phyloP scores from a whole-genome alignment of 83 land plant genomes.

The Picea mariana region DNA sequence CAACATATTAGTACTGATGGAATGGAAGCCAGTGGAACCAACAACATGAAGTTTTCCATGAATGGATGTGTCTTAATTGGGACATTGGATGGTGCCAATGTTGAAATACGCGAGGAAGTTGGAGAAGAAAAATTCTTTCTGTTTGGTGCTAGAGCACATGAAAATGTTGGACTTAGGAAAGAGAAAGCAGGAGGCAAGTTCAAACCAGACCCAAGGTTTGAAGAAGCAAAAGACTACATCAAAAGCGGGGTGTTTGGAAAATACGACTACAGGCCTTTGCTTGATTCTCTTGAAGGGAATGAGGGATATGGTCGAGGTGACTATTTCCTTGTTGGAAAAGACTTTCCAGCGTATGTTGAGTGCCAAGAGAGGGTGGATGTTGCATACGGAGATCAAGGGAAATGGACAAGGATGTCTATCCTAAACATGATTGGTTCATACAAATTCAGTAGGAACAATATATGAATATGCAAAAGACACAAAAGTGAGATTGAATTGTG shows the following conservation, averaged over 20 bases:
- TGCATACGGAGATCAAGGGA: slow-evolving; percentile 85
- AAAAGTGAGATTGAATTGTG: not conserved
- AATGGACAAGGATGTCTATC: slow-evolving; percentile 97
- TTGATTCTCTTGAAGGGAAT: slow-evolving; percentile 91
- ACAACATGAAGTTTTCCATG: slow-evolving; percentile 98
- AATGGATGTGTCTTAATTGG: slow-evolving; percentile 92
- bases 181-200: slow-evolving; percentile 95
- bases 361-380: slow-evolving; percentile 94
- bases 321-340: slow-evolving; percentile 96
- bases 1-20: slow-evolving; percentile 97
- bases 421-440: slow-evolving; percentile 86
- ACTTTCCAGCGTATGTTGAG: slow-evolving; percentile 89
- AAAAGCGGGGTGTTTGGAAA: slow-evolving; percentile 85
- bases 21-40: slow-evolving; percentile 98
- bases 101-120: slow-evolving; percentile 94
- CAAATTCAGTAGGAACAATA: slow-evolving; percentile 97
- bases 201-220: slow-evolving; percentile 81
- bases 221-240: slow-evolving; percentile 81
- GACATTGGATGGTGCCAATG: slow-evolving; percentile 97
- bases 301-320: slow-evolving; percentile 93
- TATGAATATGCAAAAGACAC: slow-evolving; percentile 93
- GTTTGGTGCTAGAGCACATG: slow-evolving; percentile 89
- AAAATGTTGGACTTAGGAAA: slow-evolving; percentile 77
- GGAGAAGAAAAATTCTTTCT: slow-evolving; percentile 96
- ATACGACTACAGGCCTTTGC: slow-evolving; percentile 65